Evolutionary conservation across 129 eudicot genomes (phyloP).

Genomic region (Artemisia annua): DNA sequence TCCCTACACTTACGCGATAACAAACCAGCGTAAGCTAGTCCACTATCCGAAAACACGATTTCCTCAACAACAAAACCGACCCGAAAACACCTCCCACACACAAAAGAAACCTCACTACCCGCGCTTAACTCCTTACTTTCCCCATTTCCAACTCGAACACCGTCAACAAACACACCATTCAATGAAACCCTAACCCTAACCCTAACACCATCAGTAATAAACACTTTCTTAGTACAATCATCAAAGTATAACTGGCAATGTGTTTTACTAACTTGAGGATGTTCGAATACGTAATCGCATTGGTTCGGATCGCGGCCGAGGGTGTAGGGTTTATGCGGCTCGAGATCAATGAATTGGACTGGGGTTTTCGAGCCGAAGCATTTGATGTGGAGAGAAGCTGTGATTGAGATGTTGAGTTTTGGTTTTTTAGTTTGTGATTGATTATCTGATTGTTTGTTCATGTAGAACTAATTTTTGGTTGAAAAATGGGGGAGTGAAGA

Average conservation of each 20-base stretch:
- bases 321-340: slow-evolving; percentile 49
- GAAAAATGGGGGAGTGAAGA: too few relatives aligned
- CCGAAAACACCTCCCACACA: slow-evolving; percentile 43
- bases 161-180: slow-evolving; percentile 80
- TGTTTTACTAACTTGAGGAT: slow-evolving; percentile 62
- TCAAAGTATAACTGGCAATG: slow-evolving; percentile 64
- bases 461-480: too few relatives aligned
- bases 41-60: slow-evolving; percentile 23
- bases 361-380: slow-evolving; percentile 25
- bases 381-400: too few relatives aligned
- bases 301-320: slow-evolving; percentile 50
- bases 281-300: slow-evolving; percentile 48
- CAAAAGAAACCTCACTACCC: slow-evolving; percentile 67
- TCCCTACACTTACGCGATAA: slow-evolving; percentile 56
- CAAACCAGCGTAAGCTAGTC: slow-evolving; percentile 36
- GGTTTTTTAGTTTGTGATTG: too few relatives aligned
- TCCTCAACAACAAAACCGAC: slow-evolving; percentile 63
- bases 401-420: too few relatives aligned
- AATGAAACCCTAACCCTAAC: slow-evolving; percentile 56
- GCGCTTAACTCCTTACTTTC: slow-evolving; percentile 48
- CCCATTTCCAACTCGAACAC: slow-evolving; percentile 56
- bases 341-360: slow-evolving; percentile 36
- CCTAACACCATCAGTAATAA: slow-evolving; percentile 57
- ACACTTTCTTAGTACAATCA: slow-evolving; percentile 42
- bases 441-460: too few relatives aligned